Conservation (phyloP, 2,329 filamentous ascomycete species). For the Falciphora oryzae region DNA sequence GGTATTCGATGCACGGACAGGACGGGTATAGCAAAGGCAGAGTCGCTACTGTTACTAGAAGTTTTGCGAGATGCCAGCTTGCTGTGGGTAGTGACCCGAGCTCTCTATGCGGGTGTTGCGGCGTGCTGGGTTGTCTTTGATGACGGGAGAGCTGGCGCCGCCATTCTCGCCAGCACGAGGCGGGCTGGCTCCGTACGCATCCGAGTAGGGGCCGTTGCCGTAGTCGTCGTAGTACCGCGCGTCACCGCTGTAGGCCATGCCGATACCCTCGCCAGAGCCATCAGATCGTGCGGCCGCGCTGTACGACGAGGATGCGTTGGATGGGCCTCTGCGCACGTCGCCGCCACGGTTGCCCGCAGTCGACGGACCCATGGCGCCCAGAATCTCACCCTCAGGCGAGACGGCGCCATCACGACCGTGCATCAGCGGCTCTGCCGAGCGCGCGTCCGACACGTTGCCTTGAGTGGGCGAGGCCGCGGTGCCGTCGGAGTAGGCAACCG, state of each 20-base stretch:
- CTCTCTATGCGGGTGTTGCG: conserved; percentile 95
- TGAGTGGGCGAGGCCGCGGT: conserved; percentile 55
- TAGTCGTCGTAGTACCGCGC: conserved; percentile 55
- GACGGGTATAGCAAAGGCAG: not conserved
- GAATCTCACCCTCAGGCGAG: conserved; percentile 70
- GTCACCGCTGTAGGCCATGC: conserved; percentile 40
- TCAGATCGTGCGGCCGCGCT: conserved; percentile 75
- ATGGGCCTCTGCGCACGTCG: conserved; percentile 81
- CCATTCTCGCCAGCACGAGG: conserved; percentile 36
- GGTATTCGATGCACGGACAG: not conserved
- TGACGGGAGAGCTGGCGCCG: conserved; percentile 61
- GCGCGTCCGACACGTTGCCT: conserved; percentile 59
- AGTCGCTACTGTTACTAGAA: conserved; percentile 51
- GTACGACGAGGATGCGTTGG: conserved; percentile 94
- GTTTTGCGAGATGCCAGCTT: conserved; percentile 94
- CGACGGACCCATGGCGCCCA: conserved; percentile 74
- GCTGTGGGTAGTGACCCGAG: conserved; percentile 80
- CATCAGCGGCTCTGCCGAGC: conserved; percentile 62
- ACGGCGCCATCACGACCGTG: conserved; percentile 34
- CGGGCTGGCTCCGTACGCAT: conserved; percentile 30
- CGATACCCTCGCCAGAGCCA: conserved; percentile 49
- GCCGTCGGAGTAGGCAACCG: conserved; percentile 66
- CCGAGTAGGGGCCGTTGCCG: conserved; percentile 49
- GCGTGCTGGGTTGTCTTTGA: conserved; percentile 85
- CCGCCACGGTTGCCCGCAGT: conserved; percentile 57